Evolutionary conservation across 2,329 filamentous ascomycete genomes (phyloP), one percentile per base, ranked within the genome.

Genomic region (Onygena corvina): DNA sequence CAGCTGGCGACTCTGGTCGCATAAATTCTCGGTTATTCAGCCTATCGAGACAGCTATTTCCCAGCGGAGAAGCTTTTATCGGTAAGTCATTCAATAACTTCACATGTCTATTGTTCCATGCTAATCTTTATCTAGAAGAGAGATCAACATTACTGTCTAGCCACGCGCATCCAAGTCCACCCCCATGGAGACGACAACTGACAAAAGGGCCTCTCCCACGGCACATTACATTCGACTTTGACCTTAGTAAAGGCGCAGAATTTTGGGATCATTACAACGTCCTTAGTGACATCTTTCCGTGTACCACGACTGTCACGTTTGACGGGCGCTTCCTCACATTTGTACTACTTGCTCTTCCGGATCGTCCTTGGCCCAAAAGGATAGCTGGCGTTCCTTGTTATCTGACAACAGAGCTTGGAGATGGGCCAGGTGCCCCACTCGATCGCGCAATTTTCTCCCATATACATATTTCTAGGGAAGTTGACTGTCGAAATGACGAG

Each of bases 331-430:
- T 52, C 46, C 31, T 49, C 3, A 8, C 12, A 3, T 49, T 25
- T 30, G n/a, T 20, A 2, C 23, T 35, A 29, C 21, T 12, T 23
- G 16, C 27, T 18, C 46, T 31, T n/a, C 50, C 8, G 25, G 30
- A 16, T 21, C 29, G 23, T 3, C 50, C 47, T 21, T 61, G 59
- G 33, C 58, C 59, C 14, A 58, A 54, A 34, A 61, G 57, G 23
- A 58, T 60, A 4, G 57, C 58, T 36, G 54, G 14, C 57, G 29
- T 50, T 54, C 53, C 35, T 3, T 20, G 29, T 21, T 51, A 46
- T 29, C 46, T 51, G 21, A 31, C 50, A 14, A 42, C 50, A 5
- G 46, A 45, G 16, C 9, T 14, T 7, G 25, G 20, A 40, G 47
- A 49, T 27, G 53, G 53, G 1, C 50, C 53, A 1, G 36, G 42